Base-by-base conservation (phyloP, 768 basidiomycete genomes). In the Pisolithus marmoratus region DNA sequence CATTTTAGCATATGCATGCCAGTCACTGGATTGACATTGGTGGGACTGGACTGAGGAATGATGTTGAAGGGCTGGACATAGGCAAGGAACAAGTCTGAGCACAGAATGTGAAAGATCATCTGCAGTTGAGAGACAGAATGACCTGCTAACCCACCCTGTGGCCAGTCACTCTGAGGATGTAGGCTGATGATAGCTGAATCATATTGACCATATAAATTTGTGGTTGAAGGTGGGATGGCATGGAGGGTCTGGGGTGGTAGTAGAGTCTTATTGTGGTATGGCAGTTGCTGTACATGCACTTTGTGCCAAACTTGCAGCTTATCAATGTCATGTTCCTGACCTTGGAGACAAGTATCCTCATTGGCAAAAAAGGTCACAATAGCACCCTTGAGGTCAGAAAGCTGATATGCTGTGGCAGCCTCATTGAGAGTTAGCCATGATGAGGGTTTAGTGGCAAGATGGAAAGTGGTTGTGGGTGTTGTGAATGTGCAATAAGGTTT, bases 241-340 rank as follows among this genome's bases (percentile, higher is more conserved):
- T 9, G 22, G 8, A 54, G 17, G 11, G 37, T 52, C 38, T 55
- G 50, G 4, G 63, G 57, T 8, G 12, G 4, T 38, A 62, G 34
- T 8, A 60, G 49, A 4, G 49, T 43, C 36, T 64, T 53, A 22
- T 55, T 36, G 31, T 66, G 60, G 38, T 60, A 67, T 1, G 59
- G 50, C 37, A 36, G 63, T 8, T 55, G 44, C 46, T 72, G 69
- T 24, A 68, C 47, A 1, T 52, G 46, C 8, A 65, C 27, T 12
- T 53, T 55, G 20, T 50, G 56, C 69, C 70, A 71, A 14, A 68
- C 55, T 38, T 69, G 54, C 14, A 69, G 47, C 12, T 41, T 59
- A 47, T 23, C 37, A 38, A 38, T 14, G 19, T 14, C 5, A 38
- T 5, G 37, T 38, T 38, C n/a, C n/a, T n/a, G n/a, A n/a, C n/a